Evolutionary conservation across 768 basidiomycete species (phyloP).

Genomic region (Candolleomyces aberdarensis): DNA sequence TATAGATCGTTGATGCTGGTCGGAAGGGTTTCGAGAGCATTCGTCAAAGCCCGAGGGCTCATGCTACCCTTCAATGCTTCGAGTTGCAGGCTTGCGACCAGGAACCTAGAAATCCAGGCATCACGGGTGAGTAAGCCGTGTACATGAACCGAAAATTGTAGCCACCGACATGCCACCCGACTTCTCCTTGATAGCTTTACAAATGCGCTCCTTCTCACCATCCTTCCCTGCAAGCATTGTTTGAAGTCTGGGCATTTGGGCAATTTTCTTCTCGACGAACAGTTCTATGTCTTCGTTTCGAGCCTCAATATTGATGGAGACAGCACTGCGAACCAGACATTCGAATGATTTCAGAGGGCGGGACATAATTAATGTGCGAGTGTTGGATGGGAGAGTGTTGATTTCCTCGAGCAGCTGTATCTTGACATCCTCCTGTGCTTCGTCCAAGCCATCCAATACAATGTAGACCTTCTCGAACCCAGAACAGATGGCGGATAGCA

Average conservation of each 20-base stretch:
- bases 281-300: not conserved
- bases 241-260: not conserved
- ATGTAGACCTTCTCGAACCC: not conserved
- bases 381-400: not conserved
- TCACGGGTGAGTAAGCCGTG: not conserved
- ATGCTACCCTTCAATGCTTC: not conserved
- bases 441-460: not conserved
- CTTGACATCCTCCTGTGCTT: not conserved
- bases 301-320: not conserved
- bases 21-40: not conserved
- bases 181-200: not conserved
- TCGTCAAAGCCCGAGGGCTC: not conserved
- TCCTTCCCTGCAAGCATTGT: not conserved
- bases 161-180: slow-evolving; percentile 5
- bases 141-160: not conserved
- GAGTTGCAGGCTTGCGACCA: slow-evolving; percentile 1
- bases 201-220: not conserved
- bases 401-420: not conserved
- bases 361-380: not conserved
- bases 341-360: not conserved
- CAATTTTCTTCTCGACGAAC: not conserved
- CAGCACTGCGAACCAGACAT: not conserved
- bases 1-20: not conserved
- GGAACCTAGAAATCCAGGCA: not conserved
- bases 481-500: not conserved